Base-by-base conservation (phyloP, 345 rosid genomes). In the Eucalyptus sp. region DNA sequence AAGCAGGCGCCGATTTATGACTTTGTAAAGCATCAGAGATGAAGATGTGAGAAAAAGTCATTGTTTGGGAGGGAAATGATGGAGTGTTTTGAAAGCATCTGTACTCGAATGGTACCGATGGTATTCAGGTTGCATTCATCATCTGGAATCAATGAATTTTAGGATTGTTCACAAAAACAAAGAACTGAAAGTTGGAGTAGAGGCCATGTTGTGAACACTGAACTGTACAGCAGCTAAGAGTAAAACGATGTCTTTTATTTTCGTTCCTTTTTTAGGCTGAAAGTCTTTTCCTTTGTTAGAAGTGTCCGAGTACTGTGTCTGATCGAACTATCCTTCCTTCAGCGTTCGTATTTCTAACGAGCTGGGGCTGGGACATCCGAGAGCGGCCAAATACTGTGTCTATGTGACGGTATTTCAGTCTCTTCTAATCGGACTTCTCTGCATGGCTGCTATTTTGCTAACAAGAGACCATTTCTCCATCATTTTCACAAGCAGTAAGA, bases 341-440 rank as follows among this genome's bases (percentile, higher is more conserved):
- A 96, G 98, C 48, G 98, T 97, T 48, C 94, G 98, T 1, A 96
- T 95, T 64, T 96, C 98, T 20, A 97, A 96, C 58, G 98, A 96
- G 93, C 97, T 96, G 24, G 99, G 98, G 16, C 43, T 91, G 33
- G 95, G 98, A 81, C 95, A 90, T 88, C 95, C 98, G 29, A 90
- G 94, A 89, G 96, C 96, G 25, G 97, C 98, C n/a, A 97, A 95
- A 89, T 97, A 95, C 93, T 92, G 95, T 16, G 96, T 95, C 50
- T 93, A 91, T 25, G 96, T 93, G 80, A 93, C 94, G 1, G 93
- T 95, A 41, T 71, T 93, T 2, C 91, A 94, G 89, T 97, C 97
- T 22, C 93, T 95, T 64, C 84, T 95, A 86, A 92, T 96, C 1
- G 99, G 98, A 41, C 89, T 97, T 33, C 16, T 95, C n/a, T 92